Evolutionary conservation across 805 yeast species (phyloP), one percentile per base, ranked within the genome.

Genomic region (Candida vartiovaarae): DNA sequence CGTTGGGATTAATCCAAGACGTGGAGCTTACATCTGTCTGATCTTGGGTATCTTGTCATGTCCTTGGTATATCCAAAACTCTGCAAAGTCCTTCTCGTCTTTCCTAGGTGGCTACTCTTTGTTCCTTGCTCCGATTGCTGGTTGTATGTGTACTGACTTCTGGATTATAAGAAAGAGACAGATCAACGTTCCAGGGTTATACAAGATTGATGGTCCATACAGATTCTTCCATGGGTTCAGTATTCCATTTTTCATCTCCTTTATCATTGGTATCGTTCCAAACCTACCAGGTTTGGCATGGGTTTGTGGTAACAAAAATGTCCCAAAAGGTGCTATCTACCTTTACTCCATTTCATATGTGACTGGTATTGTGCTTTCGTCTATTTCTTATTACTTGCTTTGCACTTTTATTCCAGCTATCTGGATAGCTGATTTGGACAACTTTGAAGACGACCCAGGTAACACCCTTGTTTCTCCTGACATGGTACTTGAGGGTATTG

Each of bases 191-290:
- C 71, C 75, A 39, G 88, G 84, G 49, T 64, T 87, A 45, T 88
- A 82, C 66, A 60, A 73, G 60, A 11, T 49, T 53, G 51, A 65
- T 61, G 51, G 71, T 59, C 55, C 65, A 61, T 49, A 64, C 65
- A 52, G 84, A 84, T 70, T 74, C 66, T 68, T 79, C 67, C 68
- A 70, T 67, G 95, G 95, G 26, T 55, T 76, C 63, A 84, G 85
- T 61, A 83, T 90, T 84, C 72, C 93, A 53, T 95, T 90, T 1
- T 78, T 75, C 50, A 77, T 74, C 31, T 91, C 95, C 1, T 87
- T 64, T 47, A 24, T 62, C 11, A 51, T 61, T 43, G 68, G 70
- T 41, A 57, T 65, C 39, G 65, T 62, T 11, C 70, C 70, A 32
- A 64, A 65, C 43, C 51, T 66, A 43, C 68, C 70, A 11, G 70